Evolutionary conservation across 257 asterid species (phyloP), one percentile per base, ranked within the genome.

Genomic region (Solanum rostratum): DNA sequence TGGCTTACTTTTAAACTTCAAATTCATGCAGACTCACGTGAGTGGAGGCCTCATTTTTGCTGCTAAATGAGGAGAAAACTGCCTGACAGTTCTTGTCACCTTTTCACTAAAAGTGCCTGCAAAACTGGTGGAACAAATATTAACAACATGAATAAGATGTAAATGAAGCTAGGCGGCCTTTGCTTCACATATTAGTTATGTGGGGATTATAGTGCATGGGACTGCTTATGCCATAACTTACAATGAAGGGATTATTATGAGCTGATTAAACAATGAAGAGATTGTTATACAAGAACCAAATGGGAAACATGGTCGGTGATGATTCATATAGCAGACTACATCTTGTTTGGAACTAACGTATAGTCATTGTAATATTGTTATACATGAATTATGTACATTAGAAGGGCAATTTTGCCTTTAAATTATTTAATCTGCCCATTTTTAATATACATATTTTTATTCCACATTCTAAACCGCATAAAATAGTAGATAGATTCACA

Each of bases 41-140:
- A 92, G 98, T 73, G 93, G 91, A 63, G 99, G 99, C 88, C 99
- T 94, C 98, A 96, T 93, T 91, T 96, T 96, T 88, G 99, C 98
- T 85, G 99, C 99, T 78, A 94, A 86, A 87, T 93, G 99, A 50
- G 99, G 99, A 87, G 99, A 96, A 88, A 96, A 90, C 90, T 93
- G 97, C 63, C 99, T 89, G 82, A 94, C 93, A 57, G 94, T 92
- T 94, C 98, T 92, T 7, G 98, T 93, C 69, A 92, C 94, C 87
- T 96, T 96, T 89, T 96, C 99, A 92, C 91, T 94, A 87, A 93
- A 96, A 78, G 98, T 92, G 84, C 97, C 98, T 85, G 97, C 99
- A 90, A 96, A 96, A 90, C 99, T 96, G 91, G 85, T 90, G 22
- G 86, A 76, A 86, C 73, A 88, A 83, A 73, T 73, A 84, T 79